Conservation (phyloP, 2,329 filamentous ascomycete species). For the Trichophyton schoenleinii region DNA sequence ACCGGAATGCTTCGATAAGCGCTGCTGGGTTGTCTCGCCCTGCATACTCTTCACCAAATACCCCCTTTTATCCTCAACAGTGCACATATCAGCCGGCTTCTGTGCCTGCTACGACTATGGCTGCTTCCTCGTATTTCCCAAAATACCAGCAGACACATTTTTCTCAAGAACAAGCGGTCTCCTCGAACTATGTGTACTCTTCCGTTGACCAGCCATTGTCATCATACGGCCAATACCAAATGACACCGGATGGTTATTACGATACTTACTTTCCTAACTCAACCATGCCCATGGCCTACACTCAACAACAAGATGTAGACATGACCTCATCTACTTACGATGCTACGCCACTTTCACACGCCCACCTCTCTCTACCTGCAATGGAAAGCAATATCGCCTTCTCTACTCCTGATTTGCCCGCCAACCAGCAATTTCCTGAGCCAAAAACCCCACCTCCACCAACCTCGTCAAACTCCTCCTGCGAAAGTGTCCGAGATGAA, state of each 20-base stretch:
- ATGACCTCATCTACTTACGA: not conserved
- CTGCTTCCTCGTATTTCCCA: not conserved
- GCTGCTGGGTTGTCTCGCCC: not conserved
- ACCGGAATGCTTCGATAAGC: not conserved
- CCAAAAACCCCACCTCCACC: constrained; percentile 13
- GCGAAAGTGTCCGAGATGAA: constrained; percentile 44
- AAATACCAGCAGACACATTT: not conserved
- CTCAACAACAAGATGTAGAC: not conserved
- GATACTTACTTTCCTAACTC: not conserved
- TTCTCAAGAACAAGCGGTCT: not conserved
- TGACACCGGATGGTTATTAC: not conserved
- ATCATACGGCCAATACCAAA: not conserved
- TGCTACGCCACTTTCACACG: not conserved
- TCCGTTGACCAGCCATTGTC: not conserved
- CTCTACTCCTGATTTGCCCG: constrained; percentile 28
- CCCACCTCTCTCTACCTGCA: not conserved
- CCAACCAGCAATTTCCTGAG: constrained; percentile 25
- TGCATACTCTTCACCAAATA: not conserved
- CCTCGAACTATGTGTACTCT: not conserved
- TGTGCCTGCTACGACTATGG: not conserved
- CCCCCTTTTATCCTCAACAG: not conserved
- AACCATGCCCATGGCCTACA: not conserved
- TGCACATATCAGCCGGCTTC: not conserved
- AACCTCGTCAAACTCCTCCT: not conserved
- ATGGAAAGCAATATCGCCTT: constrained; percentile 19